Conservation (phyloP, 2,329 filamentous ascomycete species). For the Ophiostoma fasciatum region DNA sequence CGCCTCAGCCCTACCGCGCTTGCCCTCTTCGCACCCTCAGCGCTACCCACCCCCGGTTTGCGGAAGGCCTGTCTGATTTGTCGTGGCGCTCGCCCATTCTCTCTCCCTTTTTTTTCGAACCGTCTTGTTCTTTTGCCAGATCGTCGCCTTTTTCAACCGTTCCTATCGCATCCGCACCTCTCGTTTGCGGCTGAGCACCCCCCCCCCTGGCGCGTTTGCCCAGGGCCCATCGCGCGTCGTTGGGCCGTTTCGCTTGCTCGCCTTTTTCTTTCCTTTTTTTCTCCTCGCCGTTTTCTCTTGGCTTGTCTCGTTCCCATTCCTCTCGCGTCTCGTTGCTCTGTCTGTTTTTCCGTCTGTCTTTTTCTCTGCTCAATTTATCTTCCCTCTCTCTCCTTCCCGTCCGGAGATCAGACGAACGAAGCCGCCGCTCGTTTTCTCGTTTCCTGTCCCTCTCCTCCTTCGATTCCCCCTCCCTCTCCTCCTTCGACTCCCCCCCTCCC, state of each 20-base stretch:
- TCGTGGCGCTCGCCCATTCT: background rate
- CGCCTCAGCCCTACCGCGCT: slow-evolving; percentile 6
- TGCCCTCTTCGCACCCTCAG: slow-evolving; percentile 3
- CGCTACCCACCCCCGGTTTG: slow-evolving; percentile 1
- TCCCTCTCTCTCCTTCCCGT: background rate
- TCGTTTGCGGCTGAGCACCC: too few species aligned
- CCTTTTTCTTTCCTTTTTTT: slow-evolving; percentile 1
- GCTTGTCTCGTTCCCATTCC: background rate
- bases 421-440: too few species aligned
- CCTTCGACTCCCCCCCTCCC: too few species aligned
- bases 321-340: background rate
- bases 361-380: background rate
- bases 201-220: too few species aligned
- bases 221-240: too few species aligned
- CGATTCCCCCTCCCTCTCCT: background rate
- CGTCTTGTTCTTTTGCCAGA: too few species aligned
- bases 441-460: background rate
- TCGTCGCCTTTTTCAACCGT: too few species aligned
- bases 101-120: background rate
- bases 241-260: background rate
- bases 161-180: too few species aligned
- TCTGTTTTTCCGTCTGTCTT: too few species aligned
- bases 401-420: too few species aligned
- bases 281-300: background rate
- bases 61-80: too few species aligned